Percentiles rank a stretch among this genome's conserved stretches.
Conservation (phyloP, 352 stramenopile species). For the Bremia lactucae region DNA sequence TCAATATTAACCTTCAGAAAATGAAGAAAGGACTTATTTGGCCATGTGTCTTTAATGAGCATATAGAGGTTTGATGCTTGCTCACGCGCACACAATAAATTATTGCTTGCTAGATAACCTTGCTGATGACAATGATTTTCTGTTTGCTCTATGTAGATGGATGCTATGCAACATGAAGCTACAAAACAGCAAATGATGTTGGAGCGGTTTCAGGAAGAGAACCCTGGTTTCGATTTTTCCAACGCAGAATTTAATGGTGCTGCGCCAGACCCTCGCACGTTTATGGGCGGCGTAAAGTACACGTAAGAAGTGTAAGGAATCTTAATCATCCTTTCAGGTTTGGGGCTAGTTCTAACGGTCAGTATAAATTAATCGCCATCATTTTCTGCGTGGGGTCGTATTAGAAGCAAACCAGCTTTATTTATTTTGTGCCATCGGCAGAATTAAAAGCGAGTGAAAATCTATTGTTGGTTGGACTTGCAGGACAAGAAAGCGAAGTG, state of each 20-base stretch:
- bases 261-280: slow-evolving; percentile 91
- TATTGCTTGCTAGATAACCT: too few species aligned
- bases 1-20: slow-evolving; percentile 92
- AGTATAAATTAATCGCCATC: too few species aligned
- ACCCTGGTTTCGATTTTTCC: slow-evolving; percentile 98
- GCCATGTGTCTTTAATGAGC: slow-evolving; percentile 82
- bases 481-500: slow-evolving; percentile 74
- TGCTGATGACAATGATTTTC: neutral
- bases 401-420: too few species aligned
- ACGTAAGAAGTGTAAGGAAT: slow-evolving; percentile 20
- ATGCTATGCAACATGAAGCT: slow-evolving; percentile 87
- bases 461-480: neutral
- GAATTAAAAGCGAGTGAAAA: too few species aligned
- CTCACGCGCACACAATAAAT: too few species aligned
- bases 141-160: slow-evolving; percentile 35
- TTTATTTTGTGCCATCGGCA: too few species aligned
- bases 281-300: slow-evolving; percentile 94
- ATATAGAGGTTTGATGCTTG: slow-evolving; percentile 45
- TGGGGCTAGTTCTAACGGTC: too few species aligned
- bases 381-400: too few species aligned
- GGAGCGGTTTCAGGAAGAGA: slow-evolving; percentile 96
- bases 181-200: slow-evolving; percentile 95
- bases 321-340: neutral
- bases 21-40: slow-evolving; percentile 93
- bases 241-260: slow-evolving; percentile 94